Conservation (phyloP, 192 early-diverging fungal genomes). For the Coemansia sp. region DNA sequence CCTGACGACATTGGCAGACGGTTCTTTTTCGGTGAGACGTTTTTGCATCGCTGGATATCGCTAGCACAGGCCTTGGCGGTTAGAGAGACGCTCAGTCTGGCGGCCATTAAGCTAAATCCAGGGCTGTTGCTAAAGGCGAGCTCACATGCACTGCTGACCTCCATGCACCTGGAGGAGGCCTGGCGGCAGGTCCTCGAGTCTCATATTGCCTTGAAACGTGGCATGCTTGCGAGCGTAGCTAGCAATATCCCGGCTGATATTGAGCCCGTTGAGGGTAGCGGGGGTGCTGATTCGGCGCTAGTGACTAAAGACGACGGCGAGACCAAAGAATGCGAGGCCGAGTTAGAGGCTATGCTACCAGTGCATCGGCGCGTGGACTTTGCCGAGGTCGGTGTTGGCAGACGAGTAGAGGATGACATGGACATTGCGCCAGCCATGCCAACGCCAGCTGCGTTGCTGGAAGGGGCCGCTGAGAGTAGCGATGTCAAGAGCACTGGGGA, state of each 20-base stretch:
- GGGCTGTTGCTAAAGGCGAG: background rate
- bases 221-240: slow-evolving; percentile 2
- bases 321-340: background rate
- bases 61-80: slow-evolving; percentile 44
- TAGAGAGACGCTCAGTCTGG: slow-evolving; percentile 19
- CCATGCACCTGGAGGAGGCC: slow-evolving; percentile 28
- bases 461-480: background rate
- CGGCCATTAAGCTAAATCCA: slow-evolving; percentile 4
- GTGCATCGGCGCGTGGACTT: slow-evolving; percentile 38
- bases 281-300: background rate
- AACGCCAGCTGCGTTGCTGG: background rate
- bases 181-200: slow-evolving; percentile 41
- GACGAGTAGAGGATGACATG: slow-evolving; percentile 33
- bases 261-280: background rate
- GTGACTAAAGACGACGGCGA: background rate
- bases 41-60: slow-evolving; percentile 48
- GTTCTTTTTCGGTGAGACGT: slow-evolving; percentile 51
- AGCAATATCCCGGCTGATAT: background rate
- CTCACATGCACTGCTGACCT: slow-evolving; percentile 5
- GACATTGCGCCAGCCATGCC: slow-evolving; percentile 14
- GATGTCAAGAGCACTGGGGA: background rate
- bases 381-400: slow-evolving; percentile 37
- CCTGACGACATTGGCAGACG: slow-evolving; percentile 42
- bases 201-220: slow-evolving; percentile 25
- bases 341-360: background rate